Conservation (phyloP, 2,329 filamentous ascomycete species). For the Trichoderma asperellum region DNA sequence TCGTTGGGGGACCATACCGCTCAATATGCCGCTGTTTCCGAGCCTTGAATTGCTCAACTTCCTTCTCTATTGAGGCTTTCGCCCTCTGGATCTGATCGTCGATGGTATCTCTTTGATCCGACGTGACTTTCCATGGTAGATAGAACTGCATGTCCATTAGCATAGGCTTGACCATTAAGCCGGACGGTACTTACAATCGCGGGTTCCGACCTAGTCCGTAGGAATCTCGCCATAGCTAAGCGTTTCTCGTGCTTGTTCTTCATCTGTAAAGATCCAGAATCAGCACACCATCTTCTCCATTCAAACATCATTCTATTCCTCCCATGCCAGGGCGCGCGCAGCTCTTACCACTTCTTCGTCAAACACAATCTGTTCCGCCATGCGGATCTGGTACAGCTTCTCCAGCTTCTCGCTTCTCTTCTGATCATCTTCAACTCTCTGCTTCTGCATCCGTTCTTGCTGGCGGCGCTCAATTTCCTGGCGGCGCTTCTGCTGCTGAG, state of each 20-base stretch:
- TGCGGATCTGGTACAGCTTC: conserved; percentile 63
- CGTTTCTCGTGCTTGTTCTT: conserved; percentile 72
- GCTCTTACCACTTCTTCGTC: conserved; percentile 76
- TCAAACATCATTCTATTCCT: not conserved
- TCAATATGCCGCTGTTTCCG: conserved; percentile 47
- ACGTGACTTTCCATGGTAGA: conserved; percentile 76
- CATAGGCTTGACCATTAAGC: not conserved
- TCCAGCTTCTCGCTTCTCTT: conserved; percentile 67
- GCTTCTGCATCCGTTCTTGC: conserved; percentile 73
- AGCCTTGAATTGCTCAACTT: conserved; percentile 66
- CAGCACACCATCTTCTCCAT: conserved; percentile 34
- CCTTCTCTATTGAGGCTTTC: conserved; percentile 65
- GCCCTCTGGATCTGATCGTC: conserved; percentile 69
- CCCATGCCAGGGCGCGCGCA: not conserved
- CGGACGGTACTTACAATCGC: conserved; percentile 64
- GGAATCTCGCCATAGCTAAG: conserved; percentile 70
- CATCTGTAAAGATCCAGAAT: conserved; percentile 63
- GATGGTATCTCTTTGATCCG: conserved; percentile 71
- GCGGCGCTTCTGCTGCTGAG: conserved; percentile 69
- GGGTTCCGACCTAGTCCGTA: conserved; percentile 73
- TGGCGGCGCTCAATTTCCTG: conserved; percentile 83
- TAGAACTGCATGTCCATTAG: conserved; percentile 67
- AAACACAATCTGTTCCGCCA: conserved; percentile 71
- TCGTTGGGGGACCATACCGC: conserved; percentile 35
- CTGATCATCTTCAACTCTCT: conserved; percentile 72